Conservation (phyloP, 2,329 filamentous ascomycete genomes). For the Calonectria crousiana region DNA sequence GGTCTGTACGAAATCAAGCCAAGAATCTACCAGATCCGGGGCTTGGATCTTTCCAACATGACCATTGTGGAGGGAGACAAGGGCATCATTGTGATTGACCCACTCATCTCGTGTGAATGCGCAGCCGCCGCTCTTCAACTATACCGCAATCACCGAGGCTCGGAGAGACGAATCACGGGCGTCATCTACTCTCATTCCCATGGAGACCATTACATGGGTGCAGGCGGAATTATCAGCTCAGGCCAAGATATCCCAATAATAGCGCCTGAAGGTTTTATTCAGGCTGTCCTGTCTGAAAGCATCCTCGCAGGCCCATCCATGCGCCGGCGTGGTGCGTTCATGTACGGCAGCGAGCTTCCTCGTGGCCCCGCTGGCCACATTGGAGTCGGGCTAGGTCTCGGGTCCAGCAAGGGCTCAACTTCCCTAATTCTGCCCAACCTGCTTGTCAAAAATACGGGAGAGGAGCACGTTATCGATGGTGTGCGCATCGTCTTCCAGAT, state of each 20-base stretch:
- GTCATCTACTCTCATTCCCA: slow-evolving; percentile 20
- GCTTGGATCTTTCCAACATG: slow-evolving; percentile 15
- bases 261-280: slow-evolving; percentile 54
- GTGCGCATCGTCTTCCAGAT: slow-evolving; percentile 55
- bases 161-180: not conserved
- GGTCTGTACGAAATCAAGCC: slow-evolving; percentile 10
- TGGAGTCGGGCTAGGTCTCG: slow-evolving; percentile 50
- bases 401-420: slow-evolving; percentile 48
- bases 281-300: slow-evolving; percentile 53
- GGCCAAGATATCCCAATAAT: slow-evolving; percentile 36
- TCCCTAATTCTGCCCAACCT: not conserved
- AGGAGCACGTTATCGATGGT: slow-evolving; percentile 49
- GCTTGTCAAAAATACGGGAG: slow-evolving; percentile 40
- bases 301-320: slow-evolving; percentile 54
- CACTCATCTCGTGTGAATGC: slow-evolving; percentile 15
- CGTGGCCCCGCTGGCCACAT: slow-evolving; percentile 49
- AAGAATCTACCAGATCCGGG: slow-evolving; percentile 11
- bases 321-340: slow-evolving; percentile 51
- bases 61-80: slow-evolving; percentile 8
- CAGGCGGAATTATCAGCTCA: not conserved
- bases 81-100: slow-evolving; percentile 18
- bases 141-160: slow-evolving; percentile 2
- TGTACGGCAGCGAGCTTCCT: slow-evolving; percentile 53
- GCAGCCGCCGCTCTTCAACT: slow-evolving; percentile 11
- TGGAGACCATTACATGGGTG: slow-evolving; percentile 18